A percentile compares a stretch with the other conserved stretches of the same genome.
These are phyloP conservation scores for Podaxis mareebaensis DNA, from an alignment of 768 basidiomycete species.

Conservation along the genomic window DNA sequence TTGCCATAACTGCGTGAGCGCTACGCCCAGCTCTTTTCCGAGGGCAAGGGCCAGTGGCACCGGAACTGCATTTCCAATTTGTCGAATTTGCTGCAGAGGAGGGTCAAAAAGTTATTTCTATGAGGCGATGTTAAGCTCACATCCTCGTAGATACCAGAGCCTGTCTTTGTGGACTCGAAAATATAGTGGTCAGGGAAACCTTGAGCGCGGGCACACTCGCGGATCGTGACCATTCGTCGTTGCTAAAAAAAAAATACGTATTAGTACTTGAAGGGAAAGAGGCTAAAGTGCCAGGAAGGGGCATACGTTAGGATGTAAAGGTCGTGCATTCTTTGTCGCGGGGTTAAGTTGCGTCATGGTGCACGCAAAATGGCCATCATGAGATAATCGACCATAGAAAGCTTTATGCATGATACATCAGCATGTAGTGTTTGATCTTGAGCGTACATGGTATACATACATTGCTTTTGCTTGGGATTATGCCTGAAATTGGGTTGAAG, in stretches of 20 bases:
- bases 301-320: constrained; percentile 44
- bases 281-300: neutral
- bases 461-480: neutral
- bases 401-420: constrained; percentile 29
- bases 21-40: constrained; percentile 48
- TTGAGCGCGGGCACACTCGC: constrained; percentile 73
- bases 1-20: constrained; percentile 48
- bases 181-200: constrained; percentile 74
- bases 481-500: constrained; percentile 34
- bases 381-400: constrained; percentile 59
- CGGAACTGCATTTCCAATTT: constrained; percentile 83
- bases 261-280: neutral
- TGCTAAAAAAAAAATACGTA: constrained; percentile 42
- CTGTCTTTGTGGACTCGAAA: constrained; percentile 51
- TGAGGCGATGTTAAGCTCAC: constrained; percentile 38
- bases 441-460: neutral
- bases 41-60: constrained; percentile 67
- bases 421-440: too few species aligned
- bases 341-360: constrained; percentile 61
- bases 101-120: constrained; percentile 7
- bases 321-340: constrained; percentile 44
- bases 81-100: constrained; percentile 60
- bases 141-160: constrained; percentile 43
- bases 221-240: constrained; percentile 66
- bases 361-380: constrained; percentile 56